These are phyloP conservation scores for Ailanthus altissimus DNA, from an alignment of 345 rosid genomes.

Conservation along the genomic window DNA sequence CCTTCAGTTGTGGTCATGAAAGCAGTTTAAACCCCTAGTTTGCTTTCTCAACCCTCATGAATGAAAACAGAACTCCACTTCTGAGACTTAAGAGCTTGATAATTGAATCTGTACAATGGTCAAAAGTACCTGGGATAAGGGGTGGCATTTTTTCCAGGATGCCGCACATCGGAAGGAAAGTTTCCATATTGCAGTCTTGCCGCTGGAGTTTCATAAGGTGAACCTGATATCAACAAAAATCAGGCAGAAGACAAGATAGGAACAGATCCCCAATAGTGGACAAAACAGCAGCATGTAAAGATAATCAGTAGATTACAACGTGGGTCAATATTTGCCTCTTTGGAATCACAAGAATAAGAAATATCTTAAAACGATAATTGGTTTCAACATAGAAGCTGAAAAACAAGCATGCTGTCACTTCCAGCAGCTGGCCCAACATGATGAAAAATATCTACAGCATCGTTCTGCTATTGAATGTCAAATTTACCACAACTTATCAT, in stretches of 20 bases:
- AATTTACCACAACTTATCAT: background rate
- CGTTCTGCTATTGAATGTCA: background rate
- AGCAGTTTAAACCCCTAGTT: background rate
- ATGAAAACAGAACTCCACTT: constrained; percentile 10
- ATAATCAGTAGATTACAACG: background rate
- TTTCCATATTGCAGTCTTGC: constrained; percentile 12
- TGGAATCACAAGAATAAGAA: too few species aligned
- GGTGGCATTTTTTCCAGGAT: constrained; percentile 16
- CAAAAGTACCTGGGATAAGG: background rate
- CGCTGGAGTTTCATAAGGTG: constrained; percentile 8
- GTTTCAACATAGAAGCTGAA: background rate
- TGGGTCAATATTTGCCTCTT: background rate
- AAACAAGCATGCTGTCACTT: too few species aligned
- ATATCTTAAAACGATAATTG: background rate
- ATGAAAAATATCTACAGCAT: background rate
- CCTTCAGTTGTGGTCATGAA: background rate
- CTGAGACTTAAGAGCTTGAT: background rate
- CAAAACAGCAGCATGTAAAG: background rate
- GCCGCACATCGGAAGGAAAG: constrained; percentile 9
- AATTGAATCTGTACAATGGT: constrained; percentile 12
- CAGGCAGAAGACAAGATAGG: constrained; percentile 2
- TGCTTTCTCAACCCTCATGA: background rate
- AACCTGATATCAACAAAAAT: constrained; percentile 17
- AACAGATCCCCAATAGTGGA: background rate
- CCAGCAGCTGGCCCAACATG: background rate